A percentile compares a stretch with the other conserved stretches of the same genome.
phyloP scores from a whole-genome alignment of 1,284 basidiomycete genomes.

The Leucoagaricus sp. region DNA sequence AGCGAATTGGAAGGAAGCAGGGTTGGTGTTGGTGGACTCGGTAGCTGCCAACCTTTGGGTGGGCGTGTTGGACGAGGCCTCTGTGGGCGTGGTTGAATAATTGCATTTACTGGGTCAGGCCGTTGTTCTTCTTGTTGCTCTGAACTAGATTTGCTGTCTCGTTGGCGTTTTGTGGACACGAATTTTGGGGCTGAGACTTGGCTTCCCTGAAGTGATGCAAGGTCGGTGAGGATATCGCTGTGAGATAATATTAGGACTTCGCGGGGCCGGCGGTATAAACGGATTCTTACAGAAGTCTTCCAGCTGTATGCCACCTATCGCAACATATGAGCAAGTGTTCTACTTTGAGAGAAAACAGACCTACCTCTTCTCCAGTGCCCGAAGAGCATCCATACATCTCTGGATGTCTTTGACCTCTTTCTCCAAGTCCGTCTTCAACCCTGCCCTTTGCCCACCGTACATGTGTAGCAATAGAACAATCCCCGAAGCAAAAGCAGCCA shows the following conservation, averaged over 20 bases:
- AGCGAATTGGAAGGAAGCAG: neutral
- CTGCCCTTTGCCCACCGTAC: conserved; percentile 66
- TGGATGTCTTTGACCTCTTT: conserved; percentile 67
- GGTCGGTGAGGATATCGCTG: conserved; percentile 28
- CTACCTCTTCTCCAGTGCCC: conserved; percentile 35
- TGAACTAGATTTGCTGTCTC: conserved; percentile 4
- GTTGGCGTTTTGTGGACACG: conserved; percentile 17
- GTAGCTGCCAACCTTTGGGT: conserved; percentile 7
- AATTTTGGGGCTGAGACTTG: neutral
- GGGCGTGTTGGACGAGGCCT: neutral
- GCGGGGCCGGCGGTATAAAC: neutral
- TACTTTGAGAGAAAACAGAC: conserved; percentile 4
- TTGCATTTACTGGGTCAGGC: neutral
- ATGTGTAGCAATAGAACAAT: conserved; percentile 73
- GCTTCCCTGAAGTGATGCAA: conserved; percentile 19
- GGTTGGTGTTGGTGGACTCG: neutral
- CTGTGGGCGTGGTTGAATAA: neutral
- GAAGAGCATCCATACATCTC: conserved; percentile 63
- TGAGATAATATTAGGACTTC: neutral
- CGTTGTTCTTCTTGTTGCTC: neutral
- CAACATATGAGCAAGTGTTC: neutral
- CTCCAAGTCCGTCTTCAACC: conserved; percentile 48
- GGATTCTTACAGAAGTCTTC: conserved; percentile 39
- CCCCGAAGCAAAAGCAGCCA: conserved; percentile 39
- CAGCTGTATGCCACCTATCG: conserved; percentile 34